phyloP scores from a whole-genome alignment of 768 basidiomycete species.

The Lactarius vividus region DNA sequence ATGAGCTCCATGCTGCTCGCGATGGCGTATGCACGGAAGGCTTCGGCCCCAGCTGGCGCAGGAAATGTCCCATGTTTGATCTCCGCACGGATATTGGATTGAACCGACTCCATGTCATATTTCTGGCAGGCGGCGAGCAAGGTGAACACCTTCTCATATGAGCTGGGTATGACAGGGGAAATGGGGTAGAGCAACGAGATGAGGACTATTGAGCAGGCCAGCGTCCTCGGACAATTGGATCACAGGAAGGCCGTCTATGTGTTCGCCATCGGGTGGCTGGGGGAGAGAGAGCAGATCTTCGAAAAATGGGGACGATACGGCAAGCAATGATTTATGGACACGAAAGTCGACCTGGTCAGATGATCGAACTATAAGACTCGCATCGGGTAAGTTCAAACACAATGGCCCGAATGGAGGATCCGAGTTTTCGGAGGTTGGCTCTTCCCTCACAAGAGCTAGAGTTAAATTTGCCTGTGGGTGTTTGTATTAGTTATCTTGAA shows the following conservation, averaged over 20 bases:
- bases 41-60: not conserved
- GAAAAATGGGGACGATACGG: conserved; percentile 35
- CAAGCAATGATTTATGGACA: conserved; percentile 33
- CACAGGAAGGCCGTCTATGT: conserved; percentile 13
- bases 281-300: conserved; percentile 32
- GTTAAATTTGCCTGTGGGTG: not conserved
- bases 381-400: not conserved
- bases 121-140: conserved; percentile 27
- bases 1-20: conserved; percentile 8
- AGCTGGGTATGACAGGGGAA: not conserved
- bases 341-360: conserved; percentile 33
- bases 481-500: too few relatives aligned
- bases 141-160: conserved; percentile 3
- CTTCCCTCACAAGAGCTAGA: not conserved
- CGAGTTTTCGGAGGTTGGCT: not conserved
- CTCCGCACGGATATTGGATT: not conserved
- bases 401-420: not conserved
- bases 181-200: conserved; percentile 1
- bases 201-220: conserved; percentile 9
- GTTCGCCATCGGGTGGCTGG: conserved; percentile 12
- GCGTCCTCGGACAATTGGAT: conserved; percentile 14
- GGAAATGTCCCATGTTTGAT: not conserved
- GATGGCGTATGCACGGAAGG: conserved; percentile 24
- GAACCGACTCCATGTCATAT: conserved; percentile 28
- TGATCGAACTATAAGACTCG: conserved; percentile 31